Percentiles rank a stretch among this genome's conserved stretches.
Evolutionary conservation across 2,329 filamentous ascomycete genomes (phyloP).

Genomic region (Xylariaceae sp.): DNA sequence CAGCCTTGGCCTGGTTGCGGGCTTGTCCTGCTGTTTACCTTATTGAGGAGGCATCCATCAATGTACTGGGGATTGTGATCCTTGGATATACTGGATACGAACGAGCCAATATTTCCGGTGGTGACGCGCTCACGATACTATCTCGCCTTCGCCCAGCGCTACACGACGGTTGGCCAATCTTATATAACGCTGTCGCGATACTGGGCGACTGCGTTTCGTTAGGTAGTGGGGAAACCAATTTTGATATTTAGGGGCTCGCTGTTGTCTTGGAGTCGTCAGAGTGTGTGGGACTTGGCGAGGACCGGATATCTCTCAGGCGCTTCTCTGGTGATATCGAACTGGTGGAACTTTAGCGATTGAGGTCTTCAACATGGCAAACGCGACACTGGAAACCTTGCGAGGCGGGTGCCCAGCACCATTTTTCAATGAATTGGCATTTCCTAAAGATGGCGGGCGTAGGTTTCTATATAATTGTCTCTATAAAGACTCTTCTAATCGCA

Average conservation of each 20-base stretch:
- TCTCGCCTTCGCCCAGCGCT: background rate
- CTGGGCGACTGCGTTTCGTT: slow-evolving; percentile 3
- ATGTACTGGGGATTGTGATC: background rate
- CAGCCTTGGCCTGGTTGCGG: slow-evolving; percentile 7
- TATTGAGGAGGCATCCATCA: slow-evolving; percentile 6
- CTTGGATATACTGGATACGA: background rate
- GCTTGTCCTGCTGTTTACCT: slow-evolving; percentile 1
- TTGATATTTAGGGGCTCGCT: background rate
- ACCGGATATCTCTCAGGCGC: slow-evolving; percentile 2
- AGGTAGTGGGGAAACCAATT: background rate
- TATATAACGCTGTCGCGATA: background rate
- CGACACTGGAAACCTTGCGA: slow-evolving; percentile 15
- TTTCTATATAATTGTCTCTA: slow-evolving; percentile 11
- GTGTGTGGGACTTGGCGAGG: background rate
- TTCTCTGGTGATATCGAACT: slow-evolving; percentile 1
- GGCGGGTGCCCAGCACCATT: slow-evolving; percentile 71
- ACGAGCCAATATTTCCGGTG: background rate
- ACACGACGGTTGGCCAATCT: background rate
- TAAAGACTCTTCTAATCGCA: slow-evolving; percentile 23
- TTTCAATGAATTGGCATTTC: slow-evolving; percentile 64
- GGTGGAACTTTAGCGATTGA: slow-evolving; percentile 4
- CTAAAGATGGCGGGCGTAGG: slow-evolving; percentile 39
- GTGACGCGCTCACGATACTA: background rate
- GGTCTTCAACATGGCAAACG: slow-evolving; percentile 20
- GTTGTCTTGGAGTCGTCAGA: background rate